Conservation (phyloP, 2,329 filamentous ascomycete genomes). For the Calycina herbarum region DNA sequence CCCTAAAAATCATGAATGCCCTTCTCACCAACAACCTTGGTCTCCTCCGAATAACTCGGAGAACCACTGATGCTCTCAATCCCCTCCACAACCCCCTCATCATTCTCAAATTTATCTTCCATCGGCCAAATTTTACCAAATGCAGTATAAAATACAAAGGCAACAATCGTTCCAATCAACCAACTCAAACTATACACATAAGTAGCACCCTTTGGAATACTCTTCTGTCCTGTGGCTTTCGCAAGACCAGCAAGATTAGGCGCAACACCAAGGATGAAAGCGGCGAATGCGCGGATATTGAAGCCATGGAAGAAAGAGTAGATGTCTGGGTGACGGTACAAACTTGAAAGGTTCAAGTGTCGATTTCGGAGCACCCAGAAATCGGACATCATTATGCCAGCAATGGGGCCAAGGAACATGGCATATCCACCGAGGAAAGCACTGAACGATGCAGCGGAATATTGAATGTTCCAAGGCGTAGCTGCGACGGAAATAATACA, state of each 20-base stretch:
- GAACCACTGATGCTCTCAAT: constrained; percentile 14
- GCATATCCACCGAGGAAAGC: constrained; percentile 37
- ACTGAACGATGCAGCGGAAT: constrained; percentile 31
- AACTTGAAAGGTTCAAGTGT: constrained; percentile 37
- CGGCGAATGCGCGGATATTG: constrained; percentile 26
- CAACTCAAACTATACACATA: constrained; percentile 32
- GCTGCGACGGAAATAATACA: constrained; percentile 46
- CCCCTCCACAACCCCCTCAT: constrained; percentile 17
- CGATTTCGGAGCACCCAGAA: constrained; percentile 36
- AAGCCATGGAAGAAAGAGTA: constrained; percentile 28
- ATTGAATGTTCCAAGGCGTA: constrained; percentile 49
- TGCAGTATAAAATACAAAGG: constrained; percentile 22
- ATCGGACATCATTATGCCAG: constrained; percentile 41
- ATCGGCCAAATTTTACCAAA: constrained; percentile 26
- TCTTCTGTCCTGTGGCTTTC: constrained; percentile 23
- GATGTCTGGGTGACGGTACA: constrained; percentile 34
- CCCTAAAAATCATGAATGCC: not conserved
- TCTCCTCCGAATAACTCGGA: constrained; percentile 18
- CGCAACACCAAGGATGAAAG: constrained; percentile 25
- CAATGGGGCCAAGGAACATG: constrained; percentile 41
- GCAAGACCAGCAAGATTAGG: constrained; percentile 28
- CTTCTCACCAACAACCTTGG: constrained; percentile 9
- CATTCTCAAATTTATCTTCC: constrained; percentile 25
- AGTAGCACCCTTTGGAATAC: constrained; percentile 25
- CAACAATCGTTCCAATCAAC: constrained; percentile 27